A percentile compares a stretch with the other conserved stretches of the same genome.
Conservation (phyloP, 257 asterid genomes). For the Ajuga chamaepitys region DNA sequence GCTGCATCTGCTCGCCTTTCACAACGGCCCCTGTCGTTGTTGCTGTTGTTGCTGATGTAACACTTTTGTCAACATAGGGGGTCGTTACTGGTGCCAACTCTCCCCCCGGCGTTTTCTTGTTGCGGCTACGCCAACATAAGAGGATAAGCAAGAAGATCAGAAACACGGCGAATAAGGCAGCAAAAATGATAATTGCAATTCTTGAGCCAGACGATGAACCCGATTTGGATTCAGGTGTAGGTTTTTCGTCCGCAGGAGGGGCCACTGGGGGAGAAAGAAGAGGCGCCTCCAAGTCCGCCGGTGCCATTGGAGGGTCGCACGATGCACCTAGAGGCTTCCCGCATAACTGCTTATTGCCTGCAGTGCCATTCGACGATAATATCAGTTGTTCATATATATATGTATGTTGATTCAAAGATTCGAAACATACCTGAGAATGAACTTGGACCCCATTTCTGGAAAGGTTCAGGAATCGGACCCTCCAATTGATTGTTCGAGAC, state of each 20-base stretch:
- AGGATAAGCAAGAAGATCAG: constrained; percentile 33
- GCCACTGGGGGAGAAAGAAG: constrained; percentile 15
- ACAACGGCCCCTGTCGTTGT: not conserved
- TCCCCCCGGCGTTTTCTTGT: constrained; percentile 9
- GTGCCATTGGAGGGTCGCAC: constrained; percentile 41
- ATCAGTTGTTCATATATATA: no score
- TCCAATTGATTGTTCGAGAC: constrained; percentile 69
- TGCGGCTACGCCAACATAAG: constrained; percentile 24
- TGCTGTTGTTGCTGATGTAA: not conserved
- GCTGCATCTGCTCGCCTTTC: not conserved
- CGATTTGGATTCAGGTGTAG: not conserved
- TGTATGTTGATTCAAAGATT: no score
- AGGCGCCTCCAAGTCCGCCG: constrained; percentile 33
- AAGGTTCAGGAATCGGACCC: constrained; percentile 58
- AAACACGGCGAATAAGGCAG: constrained; percentile 30
- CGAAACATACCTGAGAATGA: constrained; percentile 57
- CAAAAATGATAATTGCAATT: constrained; percentile 23
- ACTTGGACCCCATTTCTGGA: constrained; percentile 42
- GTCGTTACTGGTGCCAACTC: not conserved
- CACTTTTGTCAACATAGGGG: constrained; percentile 11
- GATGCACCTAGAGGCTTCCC: constrained; percentile 47
- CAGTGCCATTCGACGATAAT: no score
- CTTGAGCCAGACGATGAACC: constrained; percentile 20
- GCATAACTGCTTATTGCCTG: constrained; percentile 72
- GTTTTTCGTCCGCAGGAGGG: not conserved